Percentiles rank a stretch among this genome's conserved stretches.
Evolutionary conservation across 768 basidiomycete species (phyloP).

Genomic region (Mycena sanguinolenta): DNA sequence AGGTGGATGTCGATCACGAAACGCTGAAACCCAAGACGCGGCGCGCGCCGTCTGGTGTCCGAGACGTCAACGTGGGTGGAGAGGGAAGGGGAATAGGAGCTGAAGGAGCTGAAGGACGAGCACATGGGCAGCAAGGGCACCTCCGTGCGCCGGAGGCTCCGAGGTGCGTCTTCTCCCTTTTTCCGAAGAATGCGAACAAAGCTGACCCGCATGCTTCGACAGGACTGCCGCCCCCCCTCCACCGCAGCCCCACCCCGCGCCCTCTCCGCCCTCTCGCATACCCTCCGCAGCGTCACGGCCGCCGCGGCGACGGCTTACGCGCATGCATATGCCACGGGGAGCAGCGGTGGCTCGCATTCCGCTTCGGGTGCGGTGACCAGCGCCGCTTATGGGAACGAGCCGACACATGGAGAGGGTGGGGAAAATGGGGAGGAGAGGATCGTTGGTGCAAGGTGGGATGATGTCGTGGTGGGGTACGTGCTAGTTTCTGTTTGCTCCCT

Average conservation of each 20-base stretch:
- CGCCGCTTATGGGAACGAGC: too few species aligned
- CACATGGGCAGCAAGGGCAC: neutral
- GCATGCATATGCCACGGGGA: neutral
- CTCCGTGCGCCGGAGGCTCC: neutral
- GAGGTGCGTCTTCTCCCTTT: neutral
- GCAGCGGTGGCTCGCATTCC: neutral
- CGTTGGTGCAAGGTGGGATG: constrained; percentile 29
- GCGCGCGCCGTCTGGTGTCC: too few species aligned
- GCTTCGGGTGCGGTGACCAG: too few species aligned
- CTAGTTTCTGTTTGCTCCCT: too few species aligned
- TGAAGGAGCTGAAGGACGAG: too few species aligned
- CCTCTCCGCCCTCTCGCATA: constrained; percentile 31
- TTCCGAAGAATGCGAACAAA: neutral
- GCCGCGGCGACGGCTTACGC: constrained; percentile 17
- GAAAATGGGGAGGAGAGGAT: constrained; percentile 26
- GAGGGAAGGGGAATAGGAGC: too few species aligned
- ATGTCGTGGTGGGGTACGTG: constrained; percentile 15
- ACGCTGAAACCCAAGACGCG: too few species aligned
- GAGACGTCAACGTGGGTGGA: too few species aligned
- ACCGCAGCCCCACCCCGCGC: constrained; percentile 13
- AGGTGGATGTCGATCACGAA: too few species aligned
- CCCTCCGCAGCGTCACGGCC: constrained; percentile 18
- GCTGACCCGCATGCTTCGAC: neutral
- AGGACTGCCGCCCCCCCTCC: neutral
- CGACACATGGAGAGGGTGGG: too few species aligned